A percentile compares a stretch with the other conserved stretches of the same genome.
Evolutionary conservation across 768 basidiomycete species (phyloP).

Genomic region (Pleurotus giganteus): DNA sequence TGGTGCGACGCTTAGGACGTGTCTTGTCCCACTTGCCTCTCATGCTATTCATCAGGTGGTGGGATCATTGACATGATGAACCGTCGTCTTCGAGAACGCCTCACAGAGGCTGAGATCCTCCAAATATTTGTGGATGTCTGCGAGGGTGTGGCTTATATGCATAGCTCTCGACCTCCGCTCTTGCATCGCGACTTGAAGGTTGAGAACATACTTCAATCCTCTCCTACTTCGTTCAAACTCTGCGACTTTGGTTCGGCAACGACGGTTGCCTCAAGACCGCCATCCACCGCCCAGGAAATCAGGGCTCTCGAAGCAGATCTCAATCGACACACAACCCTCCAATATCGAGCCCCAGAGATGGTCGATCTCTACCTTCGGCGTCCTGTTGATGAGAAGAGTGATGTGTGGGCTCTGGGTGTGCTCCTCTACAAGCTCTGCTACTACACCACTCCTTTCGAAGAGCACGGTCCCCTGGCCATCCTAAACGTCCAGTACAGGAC

Average conservation of each 20-base stretch:
- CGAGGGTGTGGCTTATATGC: conserved; percentile 97
- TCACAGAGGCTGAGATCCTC: conserved; percentile 94
- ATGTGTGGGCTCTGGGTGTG: conserved; percentile 97
- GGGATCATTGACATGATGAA: conserved; percentile 99
- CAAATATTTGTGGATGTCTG: conserved; percentile 98
- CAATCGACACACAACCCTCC: conserved; percentile 92
- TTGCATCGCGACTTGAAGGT: conserved; percentile 98
- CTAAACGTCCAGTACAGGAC: conserved; percentile 94
- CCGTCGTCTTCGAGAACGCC: conserved; percentile 86
- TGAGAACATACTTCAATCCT: conserved; percentile 94
- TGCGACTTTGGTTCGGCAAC: conserved; percentile 98
- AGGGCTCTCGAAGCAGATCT: conserved; percentile 87
- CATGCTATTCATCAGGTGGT: conserved; percentile 56
- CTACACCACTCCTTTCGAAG: conserved; percentile 99
- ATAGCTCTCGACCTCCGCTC: conserved; percentile 84
- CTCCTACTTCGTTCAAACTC: conserved; percentile 83
- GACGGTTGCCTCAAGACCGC: conserved; percentile 64
- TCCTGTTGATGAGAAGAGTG: conserved; percentile 90
- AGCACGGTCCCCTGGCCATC: conserved; percentile 94
- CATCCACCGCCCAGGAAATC: conserved; percentile 79
- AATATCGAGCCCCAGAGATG: conserved; percentile 99
- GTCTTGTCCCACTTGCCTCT: conserved; percentile 12
- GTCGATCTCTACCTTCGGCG: conserved; percentile 84
- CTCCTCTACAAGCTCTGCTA: conserved; percentile 98
- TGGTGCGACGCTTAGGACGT: conserved; percentile 44